Evolutionary conservation across 2,329 filamentous ascomycete genomes (phyloP).

Genomic region (Daldinia sp.): DNA sequence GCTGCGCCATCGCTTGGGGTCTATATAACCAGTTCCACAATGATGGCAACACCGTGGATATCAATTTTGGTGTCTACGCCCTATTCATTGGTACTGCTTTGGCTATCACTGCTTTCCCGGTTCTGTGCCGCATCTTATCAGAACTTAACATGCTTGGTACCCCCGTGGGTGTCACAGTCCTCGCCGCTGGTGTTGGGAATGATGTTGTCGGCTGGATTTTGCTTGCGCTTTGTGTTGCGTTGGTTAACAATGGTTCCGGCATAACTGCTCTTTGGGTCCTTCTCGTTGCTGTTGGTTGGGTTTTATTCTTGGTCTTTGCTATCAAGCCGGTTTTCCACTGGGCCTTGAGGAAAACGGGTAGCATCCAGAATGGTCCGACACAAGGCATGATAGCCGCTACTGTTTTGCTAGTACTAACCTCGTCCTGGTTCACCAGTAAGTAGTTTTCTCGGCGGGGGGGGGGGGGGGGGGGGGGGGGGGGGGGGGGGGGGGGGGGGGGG

Average conservation of each 20-base stretch:
- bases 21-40: slow-evolving; percentile 71
- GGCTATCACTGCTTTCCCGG: slow-evolving; percentile 90
- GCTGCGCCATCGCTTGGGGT: slow-evolving; percentile 74
- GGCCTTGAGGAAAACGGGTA: slow-evolving; percentile 76
- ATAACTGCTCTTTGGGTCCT: slow-evolving; percentile 86
- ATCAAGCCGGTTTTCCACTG: slow-evolving; percentile 80
- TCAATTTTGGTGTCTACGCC: slow-evolving; percentile 54
- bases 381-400: slow-evolving; percentile 86
- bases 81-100: slow-evolving; percentile 93
- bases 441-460: background rate
- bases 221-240: slow-evolving; percentile 88
- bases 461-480: too few species aligned
- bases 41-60: slow-evolving; percentile 40
- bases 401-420: slow-evolving; percentile 78
- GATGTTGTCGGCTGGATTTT: slow-evolving; percentile 93
- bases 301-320: slow-evolving; percentile 75
- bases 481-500: too few species aligned
- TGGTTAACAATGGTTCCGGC: slow-evolving; percentile 87
- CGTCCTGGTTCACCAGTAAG: slow-evolving; percentile 63
- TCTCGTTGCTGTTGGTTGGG: slow-evolving; percentile 76
- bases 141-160: slow-evolving; percentile 87
- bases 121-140: slow-evolving; percentile 91
- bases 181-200: slow-evolving; percentile 92
- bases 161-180: slow-evolving; percentile 86
- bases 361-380: slow-evolving; percentile 85